Evolutionary conservation across 371 early-diverging fungal genomes (phyloP).

Genomic region (Mucor irregularis): DNA sequence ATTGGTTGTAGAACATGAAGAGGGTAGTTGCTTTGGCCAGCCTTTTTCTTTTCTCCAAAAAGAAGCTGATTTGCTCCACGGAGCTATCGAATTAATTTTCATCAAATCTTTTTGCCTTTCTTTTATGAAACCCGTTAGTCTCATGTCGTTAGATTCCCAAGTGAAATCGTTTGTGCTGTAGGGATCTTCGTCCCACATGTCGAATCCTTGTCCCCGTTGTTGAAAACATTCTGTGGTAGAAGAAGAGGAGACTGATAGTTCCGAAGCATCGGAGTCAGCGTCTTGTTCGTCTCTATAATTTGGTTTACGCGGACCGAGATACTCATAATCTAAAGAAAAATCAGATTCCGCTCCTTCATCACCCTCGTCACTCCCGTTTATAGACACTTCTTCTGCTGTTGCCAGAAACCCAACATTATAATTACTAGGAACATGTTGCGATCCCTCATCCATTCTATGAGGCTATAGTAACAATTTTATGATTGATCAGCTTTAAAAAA

Average conservation of each 20-base stretch:
- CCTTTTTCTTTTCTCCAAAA: conserved; percentile 48
- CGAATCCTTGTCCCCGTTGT: conserved; percentile 30
- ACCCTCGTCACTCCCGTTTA: conserved; percentile 10
- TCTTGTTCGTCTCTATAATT: conserved; percentile 39
- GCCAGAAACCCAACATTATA: conserved; percentile 9
- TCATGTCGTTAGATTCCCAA: conserved; percentile 56
- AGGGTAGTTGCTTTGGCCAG: conserved; percentile 52
- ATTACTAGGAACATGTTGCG: background rate
- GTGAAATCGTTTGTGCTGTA: conserved; percentile 53
- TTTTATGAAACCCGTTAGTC: conserved; percentile 38
- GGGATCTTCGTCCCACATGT: conserved; percentile 58
- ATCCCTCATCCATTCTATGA: conserved; percentile 1
- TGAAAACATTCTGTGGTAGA: too few species aligned
- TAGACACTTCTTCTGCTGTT: background rate
- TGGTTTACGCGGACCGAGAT: conserved; percentile 43
- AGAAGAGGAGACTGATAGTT: conserved; percentile 28
- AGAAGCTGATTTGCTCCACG: conserved; percentile 23
- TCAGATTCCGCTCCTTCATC: conserved; percentile 35
- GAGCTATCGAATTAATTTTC: conserved; percentile 8
- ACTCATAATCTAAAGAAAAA: conserved; percentile 51
- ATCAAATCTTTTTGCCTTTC: conserved; percentile 18
- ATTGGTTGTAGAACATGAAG: conserved; percentile 49
- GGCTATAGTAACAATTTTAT: background rate
- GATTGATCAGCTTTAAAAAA: background rate
- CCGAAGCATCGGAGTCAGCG: conserved; percentile 44